These are phyloP conservation scores for Juncus effusus DNA, from an alignment of 176 grass and related monocot species.

Conservation along the genomic window DNA sequence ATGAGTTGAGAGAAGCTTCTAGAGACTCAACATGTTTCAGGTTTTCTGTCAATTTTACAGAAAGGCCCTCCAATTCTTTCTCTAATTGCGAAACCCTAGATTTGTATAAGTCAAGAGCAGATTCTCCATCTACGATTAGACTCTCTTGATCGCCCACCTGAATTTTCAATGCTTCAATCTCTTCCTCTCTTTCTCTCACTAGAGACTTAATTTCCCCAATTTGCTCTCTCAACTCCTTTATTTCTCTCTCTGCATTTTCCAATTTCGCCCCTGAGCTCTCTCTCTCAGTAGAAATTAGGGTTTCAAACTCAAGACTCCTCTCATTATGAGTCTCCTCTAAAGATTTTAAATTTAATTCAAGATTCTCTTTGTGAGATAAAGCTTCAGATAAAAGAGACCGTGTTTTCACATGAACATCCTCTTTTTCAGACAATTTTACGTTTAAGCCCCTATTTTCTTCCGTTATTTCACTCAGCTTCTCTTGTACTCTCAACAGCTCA, in stretches of 20 bases:
- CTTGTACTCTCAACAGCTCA: slow-evolving; percentile 33
- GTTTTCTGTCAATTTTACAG: slow-evolving; percentile 13
- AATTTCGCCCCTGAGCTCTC: slow-evolving; percentile 15
- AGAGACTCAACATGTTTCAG: neutral
- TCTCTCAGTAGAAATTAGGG: slow-evolving; percentile 21
- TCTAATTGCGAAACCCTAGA: slow-evolving; percentile 22
- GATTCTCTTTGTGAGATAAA: slow-evolving; percentile 19
- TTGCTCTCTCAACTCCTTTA: slow-evolving; percentile 16
- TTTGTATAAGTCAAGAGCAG: slow-evolving; percentile 15
- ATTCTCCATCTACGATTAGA: slow-evolving; percentile 1
- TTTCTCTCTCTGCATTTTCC: slow-evolving; percentile 19
- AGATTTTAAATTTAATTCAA: slow-evolving; percentile 21
- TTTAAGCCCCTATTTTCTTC: slow-evolving; percentile 56
- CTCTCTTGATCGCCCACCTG: slow-evolving; percentile 7
- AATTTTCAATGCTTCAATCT: slow-evolving; percentile 22
- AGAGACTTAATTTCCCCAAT: slow-evolving; percentile 21
- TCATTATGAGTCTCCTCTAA: slow-evolving; percentile 16
- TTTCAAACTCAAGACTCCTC: slow-evolving; percentile 26
- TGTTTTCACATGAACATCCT: slow-evolving; percentile 31
- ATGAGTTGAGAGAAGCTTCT: slow-evolving; percentile 32
- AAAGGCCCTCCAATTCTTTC: slow-evolving; percentile 25
- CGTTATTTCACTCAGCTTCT: slow-evolving; percentile 39
- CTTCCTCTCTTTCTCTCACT: slow-evolving; percentile 16
- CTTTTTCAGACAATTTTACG: slow-evolving; percentile 28
- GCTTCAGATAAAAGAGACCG: slow-evolving; percentile 26